Base-by-base conservation (phyloP, 768 basidiomycete species). In the Epithele typhae region DNA sequence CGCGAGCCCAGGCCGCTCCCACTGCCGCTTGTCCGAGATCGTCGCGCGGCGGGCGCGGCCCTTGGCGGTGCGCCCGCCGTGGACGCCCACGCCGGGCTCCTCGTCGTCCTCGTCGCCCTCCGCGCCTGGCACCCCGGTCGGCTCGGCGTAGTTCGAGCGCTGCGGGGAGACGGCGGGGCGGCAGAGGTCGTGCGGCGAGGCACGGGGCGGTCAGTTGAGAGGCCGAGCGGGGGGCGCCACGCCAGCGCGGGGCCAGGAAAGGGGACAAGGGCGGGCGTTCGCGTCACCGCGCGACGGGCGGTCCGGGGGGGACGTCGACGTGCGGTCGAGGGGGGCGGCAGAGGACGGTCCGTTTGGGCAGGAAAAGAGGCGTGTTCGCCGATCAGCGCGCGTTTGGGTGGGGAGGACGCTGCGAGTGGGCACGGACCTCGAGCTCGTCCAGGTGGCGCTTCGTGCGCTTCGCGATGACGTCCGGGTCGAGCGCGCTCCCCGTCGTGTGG, bases 71-170 rank as follows among this genome's bases (percentile, higher is more conserved):
- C 68, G 65, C 4, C 70, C 70, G 35, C 68, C 75, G 51, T 69
- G 73, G 42, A 73, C 71, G 25, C 40, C 46, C 46, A 46, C 51
- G 34, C 67, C 75, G 49, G 69, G 73, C 42, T 73, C 71, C 23
- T 39, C 50, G 50, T 41, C 45, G 19, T 74, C 70, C 34, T 59
- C 62, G 11, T 64, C 66, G 32, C 65, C 67, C 37, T 64, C 65
- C 19, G 73, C 65, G 48, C 71, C 64, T 11, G 70, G 67, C 8
- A 59, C 57, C 3, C 63, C 56, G 7, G 72, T 64, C 12, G 78
- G 72, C 57, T 87, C 85, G 30, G 81, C 71, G 60, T 89, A 87
- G 62, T 92, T 91, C 25, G 89, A 86, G 45, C 81, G 76, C 88
- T 91, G 56, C 40, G 22, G 38, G 18, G 18, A 3, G 27, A 7